A percentile compares a stretch with the other conserved stretches of the same genome.
These are phyloP conservation scores for Nakaseomyces glabratus DNA, from an alignment of 1,139 yeast genomes.

Conservation along the genomic window DNA sequence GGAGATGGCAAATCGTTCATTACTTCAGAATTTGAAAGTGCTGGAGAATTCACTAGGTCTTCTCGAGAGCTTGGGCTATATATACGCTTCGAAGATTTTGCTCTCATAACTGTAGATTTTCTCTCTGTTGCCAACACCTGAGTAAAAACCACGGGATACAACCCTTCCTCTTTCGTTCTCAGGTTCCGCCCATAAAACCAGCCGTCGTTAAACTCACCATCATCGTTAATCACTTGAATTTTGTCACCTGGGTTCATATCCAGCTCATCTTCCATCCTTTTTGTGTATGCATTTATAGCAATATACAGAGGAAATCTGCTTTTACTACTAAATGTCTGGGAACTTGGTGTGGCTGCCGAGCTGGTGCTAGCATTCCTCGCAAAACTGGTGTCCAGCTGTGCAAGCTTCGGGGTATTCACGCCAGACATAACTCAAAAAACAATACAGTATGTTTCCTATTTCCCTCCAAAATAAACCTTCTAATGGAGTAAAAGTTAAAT, in stretches of 20 bases:
- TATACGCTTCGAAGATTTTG: constrained; percentile 27
- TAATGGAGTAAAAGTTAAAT: too few relatives aligned
- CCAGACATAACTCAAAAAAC: not conserved
- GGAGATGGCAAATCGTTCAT: constrained; percentile 20
- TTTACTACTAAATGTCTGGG: constrained; percentile 7
- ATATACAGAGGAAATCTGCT: constrained; percentile 30
- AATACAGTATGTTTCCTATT: not conserved
- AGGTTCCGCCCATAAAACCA: constrained; percentile 91
- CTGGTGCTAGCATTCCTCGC: constrained; percentile 8
- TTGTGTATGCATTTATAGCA: constrained; percentile 80
- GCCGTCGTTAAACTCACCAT: constrained; percentile 91
- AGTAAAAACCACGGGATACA: constrained; percentile 84
- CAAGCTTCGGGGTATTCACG: constrained; percentile 9
- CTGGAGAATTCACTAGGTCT: constrained; percentile 9
- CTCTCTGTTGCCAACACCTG: constrained; percentile 36
- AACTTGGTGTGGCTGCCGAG: constrained; percentile 2
- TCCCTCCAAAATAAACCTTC: too few relatives aligned
- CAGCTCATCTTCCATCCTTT: constrained; percentile 85
- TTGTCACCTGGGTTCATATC: constrained; percentile 75
- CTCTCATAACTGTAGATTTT: constrained; percentile 45
- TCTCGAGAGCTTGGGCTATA: constrained; percentile 12
- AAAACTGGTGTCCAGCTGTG: constrained; percentile 13
- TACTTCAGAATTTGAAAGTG: constrained; percentile 11
- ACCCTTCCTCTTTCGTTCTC: constrained; percentile 65
- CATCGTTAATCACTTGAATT: constrained; percentile 88